These are phyloP conservation scores for Exidia glandulosa DNA, from an alignment of 768 basidiomycete genomes.

Conservation along the genomic window DNA sequence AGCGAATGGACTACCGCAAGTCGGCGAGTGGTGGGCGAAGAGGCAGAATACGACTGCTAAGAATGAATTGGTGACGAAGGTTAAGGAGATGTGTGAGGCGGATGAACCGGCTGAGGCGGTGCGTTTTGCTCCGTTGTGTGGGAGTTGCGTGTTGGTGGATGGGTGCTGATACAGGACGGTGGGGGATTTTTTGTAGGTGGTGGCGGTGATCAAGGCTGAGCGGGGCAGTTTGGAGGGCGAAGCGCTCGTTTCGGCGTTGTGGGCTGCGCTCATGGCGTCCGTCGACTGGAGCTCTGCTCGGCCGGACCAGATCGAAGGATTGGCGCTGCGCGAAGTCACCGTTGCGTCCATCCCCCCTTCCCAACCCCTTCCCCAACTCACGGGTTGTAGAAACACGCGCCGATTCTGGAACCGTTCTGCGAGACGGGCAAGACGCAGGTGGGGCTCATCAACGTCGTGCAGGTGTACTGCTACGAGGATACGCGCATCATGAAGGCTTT, in stretches of 20 bases:
- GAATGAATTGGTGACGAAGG: slow-evolving; percentile 57
- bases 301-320: slow-evolving; percentile 83
- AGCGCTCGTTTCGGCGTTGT: slow-evolving; percentile 69
- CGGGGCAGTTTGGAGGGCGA: slow-evolving; percentile 65
- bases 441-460: slow-evolving; percentile 87
- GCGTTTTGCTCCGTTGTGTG: neutral
- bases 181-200: slow-evolving; percentile 66
- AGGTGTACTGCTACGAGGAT: slow-evolving; percentile 94
- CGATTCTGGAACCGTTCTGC: slow-evolving; percentile 85
- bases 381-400: slow-evolving; percentile 55
- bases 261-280: slow-evolving; percentile 81
- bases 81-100: slow-evolving; percentile 58
- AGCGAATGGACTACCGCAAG: slow-evolving; percentile 59
- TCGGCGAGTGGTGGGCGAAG: slow-evolving; percentile 93
- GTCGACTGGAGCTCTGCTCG: slow-evolving; percentile 71
- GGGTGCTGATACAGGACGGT: slow-evolving; percentile 46
- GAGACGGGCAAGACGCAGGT: slow-evolving; percentile 83
- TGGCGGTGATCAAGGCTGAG: neutral
- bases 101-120: slow-evolving; percentile 64
- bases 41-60: slow-evolving; percentile 75
- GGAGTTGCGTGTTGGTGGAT: neutral
- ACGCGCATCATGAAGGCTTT: slow-evolving; percentile 92
- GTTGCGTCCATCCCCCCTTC: slow-evolving; percentile 34
- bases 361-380: neutral
- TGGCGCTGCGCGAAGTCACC: slow-evolving; percentile 78